phyloP scores from a whole-genome alignment of 2,329 filamentous ascomycete genomes.

The Stemphylium beticola region DNA sequence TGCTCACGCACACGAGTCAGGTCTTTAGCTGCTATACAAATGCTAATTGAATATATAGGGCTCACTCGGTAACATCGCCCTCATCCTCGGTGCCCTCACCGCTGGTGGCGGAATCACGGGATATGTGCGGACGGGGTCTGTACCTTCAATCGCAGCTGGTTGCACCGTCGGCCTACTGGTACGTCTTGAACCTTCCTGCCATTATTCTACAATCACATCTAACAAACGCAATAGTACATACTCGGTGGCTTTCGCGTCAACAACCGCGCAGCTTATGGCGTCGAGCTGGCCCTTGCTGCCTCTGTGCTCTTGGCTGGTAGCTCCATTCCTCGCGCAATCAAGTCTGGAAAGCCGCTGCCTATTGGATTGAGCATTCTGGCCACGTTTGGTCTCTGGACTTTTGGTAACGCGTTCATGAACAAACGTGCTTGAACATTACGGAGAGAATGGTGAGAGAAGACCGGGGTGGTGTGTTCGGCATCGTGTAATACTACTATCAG shows the following conservation, averaged over 20 bases:
- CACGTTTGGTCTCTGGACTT: constrained; percentile 77
- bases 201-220: not conserved
- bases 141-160: constrained; percentile 86
- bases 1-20: constrained; percentile 5
- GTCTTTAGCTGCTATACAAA: not conserved
- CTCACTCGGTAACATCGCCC: constrained; percentile 68
- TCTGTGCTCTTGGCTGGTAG: constrained; percentile 84
- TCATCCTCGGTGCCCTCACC: constrained; percentile 79
- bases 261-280: constrained; percentile 75
- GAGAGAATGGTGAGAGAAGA: not conserved
- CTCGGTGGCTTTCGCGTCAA: constrained; percentile 83
- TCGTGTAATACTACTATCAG: too few relatives aligned
- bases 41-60: constrained; percentile 14
- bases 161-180: constrained; percentile 76
- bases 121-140: constrained; percentile 81
- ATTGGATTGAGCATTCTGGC: constrained; percentile 79
- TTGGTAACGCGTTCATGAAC: constrained; percentile 69
- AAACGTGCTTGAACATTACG: constrained; percentile 1
- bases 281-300: constrained; percentile 88
- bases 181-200: constrained; percentile 22
- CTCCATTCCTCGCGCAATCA: constrained; percentile 85
- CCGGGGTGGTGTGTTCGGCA: too few relatives aligned
- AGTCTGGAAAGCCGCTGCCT: constrained; percentile 82
- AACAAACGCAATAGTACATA: constrained; percentile 60
- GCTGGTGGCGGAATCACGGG: constrained; percentile 87